phyloP scores from a whole-genome alignment of 2,329 filamentous ascomycete species.

The Seiridium unicorne region DNA sequence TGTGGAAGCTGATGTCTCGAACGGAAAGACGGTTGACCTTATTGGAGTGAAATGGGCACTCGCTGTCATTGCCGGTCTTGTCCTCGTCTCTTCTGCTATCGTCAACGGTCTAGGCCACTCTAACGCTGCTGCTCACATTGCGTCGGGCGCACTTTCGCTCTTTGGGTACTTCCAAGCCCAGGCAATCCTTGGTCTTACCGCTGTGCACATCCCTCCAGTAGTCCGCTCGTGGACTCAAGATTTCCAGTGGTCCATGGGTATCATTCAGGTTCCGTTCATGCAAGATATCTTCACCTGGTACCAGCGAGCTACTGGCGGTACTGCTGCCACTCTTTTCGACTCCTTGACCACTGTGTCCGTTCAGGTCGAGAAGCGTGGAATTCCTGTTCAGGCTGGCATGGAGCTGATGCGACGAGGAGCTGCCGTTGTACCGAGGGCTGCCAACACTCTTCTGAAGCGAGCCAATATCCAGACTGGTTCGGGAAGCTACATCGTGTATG shows the following conservation, averaged over 20 bases:
- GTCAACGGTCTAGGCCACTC: slow-evolving; percentile 81
- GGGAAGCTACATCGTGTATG: slow-evolving; percentile 59
- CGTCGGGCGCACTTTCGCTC: slow-evolving; percentile 78
- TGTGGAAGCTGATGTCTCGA: slow-evolving; percentile 76
- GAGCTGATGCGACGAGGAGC: slow-evolving; percentile 26
- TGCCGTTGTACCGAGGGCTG: slow-evolving; percentile 24
- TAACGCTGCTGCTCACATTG: slow-evolving; percentile 84
- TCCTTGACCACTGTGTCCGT: slow-evolving; percentile 69
- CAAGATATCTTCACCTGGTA: slow-evolving; percentile 85
- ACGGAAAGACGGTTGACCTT: slow-evolving; percentile 81
- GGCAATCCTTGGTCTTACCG: slow-evolving; percentile 76
- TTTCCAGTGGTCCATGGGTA: slow-evolving; percentile 90
- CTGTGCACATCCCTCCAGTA: slow-evolving; percentile 73
- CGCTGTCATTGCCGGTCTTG: slow-evolving; percentile 73
- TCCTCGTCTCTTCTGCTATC: slow-evolving; percentile 74
- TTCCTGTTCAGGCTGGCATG: slow-evolving; percentile 27
- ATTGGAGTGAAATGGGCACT: slow-evolving; percentile 78
- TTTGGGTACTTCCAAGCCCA: slow-evolving; percentile 88
- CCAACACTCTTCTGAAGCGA: slow-evolving; percentile 42
- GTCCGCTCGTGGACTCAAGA: slow-evolving; percentile 87
- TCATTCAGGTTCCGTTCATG: slow-evolving; percentile 76
- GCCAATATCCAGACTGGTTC: slow-evolving; percentile 38
- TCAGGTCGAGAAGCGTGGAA: slow-evolving; percentile 60
- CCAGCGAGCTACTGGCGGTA: slow-evolving; percentile 79
- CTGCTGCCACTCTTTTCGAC: slow-evolving; percentile 70